Conservation (phyloP, 2,329 filamentous ascomycete species). For the Capronia coronata region DNA sequence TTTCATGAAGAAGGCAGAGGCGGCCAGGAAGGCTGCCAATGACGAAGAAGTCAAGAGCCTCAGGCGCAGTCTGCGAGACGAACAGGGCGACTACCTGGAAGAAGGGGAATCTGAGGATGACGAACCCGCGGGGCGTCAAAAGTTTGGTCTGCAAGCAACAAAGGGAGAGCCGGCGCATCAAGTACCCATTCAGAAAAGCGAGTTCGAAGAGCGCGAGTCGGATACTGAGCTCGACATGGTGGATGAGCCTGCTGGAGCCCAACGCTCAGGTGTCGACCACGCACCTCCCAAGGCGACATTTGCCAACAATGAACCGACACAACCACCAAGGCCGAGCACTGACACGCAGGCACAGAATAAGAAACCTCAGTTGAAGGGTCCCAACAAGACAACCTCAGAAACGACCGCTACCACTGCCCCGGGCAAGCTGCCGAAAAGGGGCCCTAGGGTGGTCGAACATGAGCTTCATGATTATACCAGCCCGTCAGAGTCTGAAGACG, state of each 20-base stretch:
- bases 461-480: conserved; percentile 19
- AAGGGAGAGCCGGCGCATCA: conserved; percentile 30
- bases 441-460: conserved; percentile 20
- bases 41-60: conserved; percentile 68
- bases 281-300: neutral
- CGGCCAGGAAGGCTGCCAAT: conserved; percentile 68
- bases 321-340: conserved; percentile 26
- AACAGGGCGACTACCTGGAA: conserved; percentile 24
- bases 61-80: conserved; percentile 60
- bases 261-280: neutral
- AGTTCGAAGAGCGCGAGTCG: conserved; percentile 57
- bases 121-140: conserved; percentile 49
- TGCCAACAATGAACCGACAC: neutral
- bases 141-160: conserved; percentile 31
- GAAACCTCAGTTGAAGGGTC: neutral
- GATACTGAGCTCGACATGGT: conserved; percentile 38
- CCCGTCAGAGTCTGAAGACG: conserved; percentile 36
- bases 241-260: conserved; percentile 28
- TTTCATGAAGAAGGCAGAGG: conserved; percentile 90
- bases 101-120: conserved; percentile 46
- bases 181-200: conserved; percentile 38
- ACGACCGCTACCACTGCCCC: neutral
- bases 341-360: neutral
- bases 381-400: neutral
- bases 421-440: conserved; percentile 16